Conservation (phyloP, 805 yeast species). For the Candida maesae region DNA sequence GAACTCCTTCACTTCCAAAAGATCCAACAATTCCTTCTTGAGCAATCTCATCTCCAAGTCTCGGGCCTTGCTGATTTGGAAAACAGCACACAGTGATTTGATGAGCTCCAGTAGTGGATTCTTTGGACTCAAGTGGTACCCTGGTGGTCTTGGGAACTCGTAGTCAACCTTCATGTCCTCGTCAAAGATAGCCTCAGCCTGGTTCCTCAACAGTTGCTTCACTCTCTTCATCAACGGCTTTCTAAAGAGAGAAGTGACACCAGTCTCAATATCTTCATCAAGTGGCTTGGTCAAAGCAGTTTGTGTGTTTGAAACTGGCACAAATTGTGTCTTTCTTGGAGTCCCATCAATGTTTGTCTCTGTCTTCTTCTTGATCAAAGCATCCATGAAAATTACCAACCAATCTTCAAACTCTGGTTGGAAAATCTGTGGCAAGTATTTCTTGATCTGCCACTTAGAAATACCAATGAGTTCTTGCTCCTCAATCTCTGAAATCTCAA, state of each 20-base stretch:
- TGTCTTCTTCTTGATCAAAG: constrained; percentile 52
- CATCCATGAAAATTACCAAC: constrained; percentile 72
- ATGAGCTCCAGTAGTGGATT: constrained; percentile 81
- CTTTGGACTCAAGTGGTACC: constrained; percentile 52
- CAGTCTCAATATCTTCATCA: constrained; percentile 38
- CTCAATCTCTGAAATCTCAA: constrained; percentile 33
- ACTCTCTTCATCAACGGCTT: constrained; percentile 64
- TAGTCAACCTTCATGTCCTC: constrained; percentile 62
- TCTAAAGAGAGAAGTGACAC: constrained; percentile 54
- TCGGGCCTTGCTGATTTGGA: constrained; percentile 60
- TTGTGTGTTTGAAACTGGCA: constrained; percentile 46
- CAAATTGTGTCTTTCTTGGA: constrained; percentile 67
- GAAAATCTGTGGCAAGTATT: constrained; percentile 68
- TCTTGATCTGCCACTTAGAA: constrained; percentile 77
- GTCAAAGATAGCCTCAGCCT: constrained; percentile 67
- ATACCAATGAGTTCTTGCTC: constrained; percentile 36
- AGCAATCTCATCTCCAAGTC: constrained; percentile 70
- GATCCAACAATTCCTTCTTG: constrained; percentile 65
- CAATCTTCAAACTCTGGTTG: constrained; percentile 87
- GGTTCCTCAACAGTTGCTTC: constrained; percentile 59
- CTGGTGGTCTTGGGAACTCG: constrained; percentile 72
- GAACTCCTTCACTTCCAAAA: constrained; percentile 83
- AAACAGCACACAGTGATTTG: constrained; percentile 69
- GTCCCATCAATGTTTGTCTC: constrained; percentile 36
- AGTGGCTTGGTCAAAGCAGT: constrained; percentile 24